Evolutionary conservation across 371 early-diverging fungal genomes (phyloP).

Genomic region (Batkoa obscura): DNA sequence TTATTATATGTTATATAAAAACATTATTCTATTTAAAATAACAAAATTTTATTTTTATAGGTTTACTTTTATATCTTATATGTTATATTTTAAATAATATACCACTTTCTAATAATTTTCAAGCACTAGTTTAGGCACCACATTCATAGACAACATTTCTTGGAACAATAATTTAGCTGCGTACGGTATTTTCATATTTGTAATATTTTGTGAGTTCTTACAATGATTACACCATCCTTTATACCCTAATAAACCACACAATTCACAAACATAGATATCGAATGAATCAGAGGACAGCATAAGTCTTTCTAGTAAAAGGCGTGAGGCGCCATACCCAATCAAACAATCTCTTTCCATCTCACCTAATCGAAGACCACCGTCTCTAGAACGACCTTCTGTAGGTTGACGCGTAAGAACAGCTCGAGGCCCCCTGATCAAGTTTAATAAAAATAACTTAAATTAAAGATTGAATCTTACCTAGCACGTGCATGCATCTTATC

Average conservation of each 20-base stretch:
- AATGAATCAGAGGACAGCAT: conserved; percentile 92
- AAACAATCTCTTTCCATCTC: conserved; percentile 99
- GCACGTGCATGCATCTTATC: conserved; percentile 99
- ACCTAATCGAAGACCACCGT: conserved; percentile 95
- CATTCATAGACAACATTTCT: conserved; percentile 94
- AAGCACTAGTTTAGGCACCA: conserved; percentile 49
- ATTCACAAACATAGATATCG: conserved; percentile 78
- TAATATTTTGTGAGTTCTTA: conserved; percentile 65
- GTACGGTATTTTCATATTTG: conserved; percentile 89
- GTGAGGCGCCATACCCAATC: conserved; percentile 94
- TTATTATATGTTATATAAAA: no score
- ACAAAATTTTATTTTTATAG: no score
- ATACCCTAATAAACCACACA: conserved; percentile 88
- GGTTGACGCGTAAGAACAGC: conserved; percentile 94
- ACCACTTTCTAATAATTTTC: conserved; percentile 10
- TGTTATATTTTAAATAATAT: no score
- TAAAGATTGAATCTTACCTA: conserved; percentile 16
- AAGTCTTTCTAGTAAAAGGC: conserved; percentile 84
- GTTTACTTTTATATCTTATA: no score
- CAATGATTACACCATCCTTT: conserved; percentile 95
- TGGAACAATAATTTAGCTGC: conserved; percentile 93
- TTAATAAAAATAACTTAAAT: neutral
- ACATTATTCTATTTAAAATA: no score
- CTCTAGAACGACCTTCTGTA: conserved; percentile 95
- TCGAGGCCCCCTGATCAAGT: conserved; percentile 55